Evolutionary conservation across 768 basidiomycete species (phyloP).

Genomic region (Cystofilobasidium macerans): DNA sequence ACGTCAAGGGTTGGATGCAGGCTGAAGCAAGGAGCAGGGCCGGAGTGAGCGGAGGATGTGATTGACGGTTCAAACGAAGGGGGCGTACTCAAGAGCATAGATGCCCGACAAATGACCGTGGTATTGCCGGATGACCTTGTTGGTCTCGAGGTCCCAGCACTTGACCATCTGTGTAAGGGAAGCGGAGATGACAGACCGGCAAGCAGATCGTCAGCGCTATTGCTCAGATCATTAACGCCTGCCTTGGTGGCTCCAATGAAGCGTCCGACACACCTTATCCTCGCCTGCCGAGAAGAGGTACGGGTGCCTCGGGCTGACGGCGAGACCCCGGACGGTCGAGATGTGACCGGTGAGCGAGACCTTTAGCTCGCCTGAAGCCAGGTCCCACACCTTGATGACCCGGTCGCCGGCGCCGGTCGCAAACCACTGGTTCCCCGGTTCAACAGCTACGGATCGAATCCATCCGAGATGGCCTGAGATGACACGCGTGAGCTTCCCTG

Average conservation of each 20-base stretch:
- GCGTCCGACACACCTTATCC: conserved; percentile 72
- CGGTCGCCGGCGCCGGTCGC: conserved; percentile 95
- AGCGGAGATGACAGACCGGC: not conserved
- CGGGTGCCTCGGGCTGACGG: conserved; percentile 83
- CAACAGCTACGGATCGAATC: conserved; percentile 91
- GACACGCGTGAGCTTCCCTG: conserved; percentile 83
- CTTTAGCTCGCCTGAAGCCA: conserved; percentile 93
- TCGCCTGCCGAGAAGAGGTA: conserved; percentile 96
- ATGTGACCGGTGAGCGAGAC: conserved; percentile 96
- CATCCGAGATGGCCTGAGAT: conserved; percentile 97
- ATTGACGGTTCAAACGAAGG: too few species aligned
- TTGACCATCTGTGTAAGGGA: conserved; percentile 73
- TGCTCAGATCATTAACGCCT: too few species aligned
- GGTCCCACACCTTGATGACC: conserved; percentile 97
- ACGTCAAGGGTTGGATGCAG: conserved; percentile 93
- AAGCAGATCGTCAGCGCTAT: not conserved
- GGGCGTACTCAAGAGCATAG: conserved; percentile 58
- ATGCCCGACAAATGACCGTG: conserved; percentile 97
- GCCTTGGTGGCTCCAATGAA: too few species aligned
- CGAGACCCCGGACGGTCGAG: conserved; percentile 86
- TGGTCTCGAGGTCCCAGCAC: conserved; percentile 97
- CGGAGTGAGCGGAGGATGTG: not conserved
- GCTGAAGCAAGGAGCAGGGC: conserved; percentile 33
- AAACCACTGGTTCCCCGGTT: conserved; percentile 98
- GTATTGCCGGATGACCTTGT: conserved; percentile 98